Evolutionary conservation across 1,284 basidiomycete genomes (phyloP).

Genomic region (Tilletia indica): DNA sequence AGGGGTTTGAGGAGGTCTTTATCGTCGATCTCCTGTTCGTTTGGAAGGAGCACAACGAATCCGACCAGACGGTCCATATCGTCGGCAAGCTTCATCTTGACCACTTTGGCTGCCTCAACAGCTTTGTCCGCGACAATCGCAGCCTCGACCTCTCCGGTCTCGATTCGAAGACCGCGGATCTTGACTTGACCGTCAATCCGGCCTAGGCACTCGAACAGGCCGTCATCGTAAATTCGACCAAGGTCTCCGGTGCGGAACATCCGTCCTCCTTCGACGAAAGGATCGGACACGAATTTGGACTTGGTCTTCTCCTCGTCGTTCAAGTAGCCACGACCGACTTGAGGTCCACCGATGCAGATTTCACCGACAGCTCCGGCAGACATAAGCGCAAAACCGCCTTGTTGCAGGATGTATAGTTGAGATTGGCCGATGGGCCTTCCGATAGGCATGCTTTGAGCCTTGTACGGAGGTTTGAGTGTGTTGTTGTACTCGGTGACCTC

Average conservation of each 20-base stretch:
- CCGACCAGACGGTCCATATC: neutral
- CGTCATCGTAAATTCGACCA: neutral
- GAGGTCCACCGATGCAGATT: conserved; percentile 6
- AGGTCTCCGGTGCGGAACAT: conserved; percentile 9
- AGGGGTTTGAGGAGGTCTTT: neutral
- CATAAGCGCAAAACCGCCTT: neutral
- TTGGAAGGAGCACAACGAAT: neutral
- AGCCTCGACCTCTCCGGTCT: conserved; percentile 13
- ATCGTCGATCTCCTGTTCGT: neutral
- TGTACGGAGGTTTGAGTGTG: neutral
- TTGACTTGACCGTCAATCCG: neutral
- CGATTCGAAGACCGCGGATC: conserved; percentile 13
- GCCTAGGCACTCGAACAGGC: neutral
- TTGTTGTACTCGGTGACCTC: neutral
- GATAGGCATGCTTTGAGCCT: neutral
- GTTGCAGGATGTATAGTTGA: neutral
- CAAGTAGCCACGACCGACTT: neutral
- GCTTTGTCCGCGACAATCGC: neutral
- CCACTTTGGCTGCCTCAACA: conserved; percentile 1
- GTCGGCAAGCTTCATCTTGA: neutral
- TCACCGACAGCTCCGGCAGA: neutral
- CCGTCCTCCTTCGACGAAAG: conserved; percentile 1
- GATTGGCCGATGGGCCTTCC: neutral
- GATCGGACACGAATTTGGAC: neutral
- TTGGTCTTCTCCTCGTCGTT: neutral